Evolutionary conservation across 352 stramenopile species (phyloP).

Genomic region (Bremia lactucae): DNA sequence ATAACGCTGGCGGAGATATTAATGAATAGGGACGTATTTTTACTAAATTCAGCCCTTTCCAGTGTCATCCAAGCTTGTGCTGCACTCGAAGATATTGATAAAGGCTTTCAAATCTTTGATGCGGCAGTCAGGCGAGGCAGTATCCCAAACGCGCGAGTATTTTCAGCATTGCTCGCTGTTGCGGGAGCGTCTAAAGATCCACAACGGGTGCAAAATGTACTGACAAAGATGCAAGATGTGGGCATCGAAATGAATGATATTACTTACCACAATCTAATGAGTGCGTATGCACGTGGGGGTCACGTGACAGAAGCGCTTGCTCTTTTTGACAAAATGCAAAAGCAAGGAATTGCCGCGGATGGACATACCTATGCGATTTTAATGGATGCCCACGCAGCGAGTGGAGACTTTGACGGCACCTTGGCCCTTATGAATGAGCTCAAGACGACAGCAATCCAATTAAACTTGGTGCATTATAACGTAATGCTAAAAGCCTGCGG

Average conservation of each 20-base stretch:
- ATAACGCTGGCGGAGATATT: conserved; percentile 39
- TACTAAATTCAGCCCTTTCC: conserved; percentile 46
- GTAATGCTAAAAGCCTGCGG: conserved; percentile 65
- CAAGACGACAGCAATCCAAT: conserved; percentile 21
- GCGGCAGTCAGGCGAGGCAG: conserved; percentile 38
- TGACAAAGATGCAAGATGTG: conserved; percentile 42
- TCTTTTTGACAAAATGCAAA: conserved; percentile 50
- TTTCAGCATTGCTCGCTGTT: conserved; percentile 46
- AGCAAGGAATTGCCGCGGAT: conserved; percentile 33
- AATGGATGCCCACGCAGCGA: conserved; percentile 58
- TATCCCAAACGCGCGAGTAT: conserved; percentile 59
- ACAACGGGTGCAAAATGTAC: conserved; percentile 32
- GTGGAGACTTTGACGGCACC: conserved; percentile 43
- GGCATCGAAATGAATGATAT: conserved; percentile 57
- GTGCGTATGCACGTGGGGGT: conserved; percentile 44
- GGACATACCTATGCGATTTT: conserved; percentile 66
- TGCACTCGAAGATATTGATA: conserved; percentile 30
- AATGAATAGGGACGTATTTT: conserved; percentile 51
- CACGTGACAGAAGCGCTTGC: conserved; percentile 36
- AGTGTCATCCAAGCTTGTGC: conserved; percentile 54
- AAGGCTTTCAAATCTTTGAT: conserved; percentile 55
- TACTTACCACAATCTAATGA: conserved; percentile 66
- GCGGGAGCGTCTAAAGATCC: conserved; percentile 35
- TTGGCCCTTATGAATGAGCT: conserved; percentile 44
- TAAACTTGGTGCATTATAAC: conserved; percentile 74